Evolutionary conservation across 306 rosid genomes (phyloP), one percentile per base, ranked within the genome.

Genomic region (Malus asiatica): DNA sequence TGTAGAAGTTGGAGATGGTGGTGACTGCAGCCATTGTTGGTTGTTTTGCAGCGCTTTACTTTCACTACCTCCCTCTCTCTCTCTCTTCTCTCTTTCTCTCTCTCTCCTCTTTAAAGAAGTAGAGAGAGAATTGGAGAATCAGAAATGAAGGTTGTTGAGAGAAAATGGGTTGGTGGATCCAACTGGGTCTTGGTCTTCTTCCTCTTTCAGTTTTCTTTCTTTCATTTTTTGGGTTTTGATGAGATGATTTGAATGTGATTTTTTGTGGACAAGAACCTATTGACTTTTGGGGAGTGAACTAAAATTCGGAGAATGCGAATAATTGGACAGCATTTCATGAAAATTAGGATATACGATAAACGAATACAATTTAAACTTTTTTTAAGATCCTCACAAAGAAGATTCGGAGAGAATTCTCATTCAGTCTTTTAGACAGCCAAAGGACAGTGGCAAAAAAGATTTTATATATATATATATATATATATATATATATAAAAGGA

Each of bases 1-100:
- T 52, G 69, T 87, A 72, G 80, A 83, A 22, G 73, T 75, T 82
- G 76, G 88, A 73, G 86, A 90, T 78, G 80, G 87, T 83, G 66
- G 87, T 74, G 40, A 81, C 20, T 22, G 89, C 93, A 14, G 88
- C 94, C 97, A 94, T 85, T 60, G 30, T 3, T 55, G 70, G 57
- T 51, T 48, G n/a, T 16, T 63, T 63, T 30, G 38, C 40, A 6
- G 40, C 40, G 8, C 66, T 61, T 48, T 61, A 2, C 66, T 27
- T 61, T 61, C 38, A 5, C 35, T 14, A 12, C 1, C n/a, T 61
- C 35, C 35, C 66, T 27, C 63, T 22, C 38, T 27, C 62, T 22
- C 27, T 57, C 66, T 27, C 9, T 13, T 57, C 25, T 23, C 66
- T 61, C 38, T 23, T 2, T 60, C 2, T 61, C 19, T 61, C 20